A percentile compares a stretch with the other conserved stretches of the same genome.
phyloP scores from a whole-genome alignment of 371 early-diverging fungal species.

The Rhizopus arrhizus region DNA sequence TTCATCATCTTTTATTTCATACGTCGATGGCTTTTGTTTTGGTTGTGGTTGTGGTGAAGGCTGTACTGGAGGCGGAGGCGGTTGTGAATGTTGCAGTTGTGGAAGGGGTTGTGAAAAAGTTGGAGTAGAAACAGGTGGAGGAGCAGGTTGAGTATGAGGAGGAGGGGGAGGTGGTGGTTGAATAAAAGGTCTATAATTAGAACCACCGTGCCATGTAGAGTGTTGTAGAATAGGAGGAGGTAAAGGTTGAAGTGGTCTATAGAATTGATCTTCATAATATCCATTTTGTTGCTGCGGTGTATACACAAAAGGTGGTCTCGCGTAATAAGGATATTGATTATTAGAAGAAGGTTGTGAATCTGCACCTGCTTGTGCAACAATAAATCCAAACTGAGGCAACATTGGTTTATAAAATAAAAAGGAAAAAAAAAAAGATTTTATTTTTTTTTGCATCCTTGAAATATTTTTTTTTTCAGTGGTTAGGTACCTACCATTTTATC shows the following conservation, averaged over 20 bases:
- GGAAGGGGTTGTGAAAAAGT: too few species aligned
- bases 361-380: slow-evolving; percentile 53
- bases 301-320: slow-evolving; percentile 13
- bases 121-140: slow-evolving; percentile 2
- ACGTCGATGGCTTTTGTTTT: slow-evolving; percentile 3
- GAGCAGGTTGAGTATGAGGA: slow-evolving; percentile 6
- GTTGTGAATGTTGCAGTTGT: too few species aligned
- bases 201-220: not conserved
- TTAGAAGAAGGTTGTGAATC: slow-evolving; percentile 30
- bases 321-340: slow-evolving; percentile 7
- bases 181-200: slow-evolving; percentile 6
- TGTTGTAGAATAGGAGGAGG: slow-evolving; percentile 3
- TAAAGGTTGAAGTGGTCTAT: slow-evolving; percentile 23
- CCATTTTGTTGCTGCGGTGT: slow-evolving; percentile 5
- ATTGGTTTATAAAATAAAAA: slow-evolving; percentile 34
- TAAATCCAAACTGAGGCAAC: slow-evolving; percentile 66
- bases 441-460: too few species aligned
- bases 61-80: too few species aligned
- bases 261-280: slow-evolving; percentile 11
- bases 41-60: not conserved
- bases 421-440: slow-evolving; percentile 12
- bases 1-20: too few species aligned
- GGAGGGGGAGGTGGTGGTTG: slow-evolving; percentile 9
- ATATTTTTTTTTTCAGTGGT: not conserved
- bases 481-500: too few species aligned